phyloP scores from a whole-genome alignment of 768 basidiomycete species.

The Podaxis sp. region DNA sequence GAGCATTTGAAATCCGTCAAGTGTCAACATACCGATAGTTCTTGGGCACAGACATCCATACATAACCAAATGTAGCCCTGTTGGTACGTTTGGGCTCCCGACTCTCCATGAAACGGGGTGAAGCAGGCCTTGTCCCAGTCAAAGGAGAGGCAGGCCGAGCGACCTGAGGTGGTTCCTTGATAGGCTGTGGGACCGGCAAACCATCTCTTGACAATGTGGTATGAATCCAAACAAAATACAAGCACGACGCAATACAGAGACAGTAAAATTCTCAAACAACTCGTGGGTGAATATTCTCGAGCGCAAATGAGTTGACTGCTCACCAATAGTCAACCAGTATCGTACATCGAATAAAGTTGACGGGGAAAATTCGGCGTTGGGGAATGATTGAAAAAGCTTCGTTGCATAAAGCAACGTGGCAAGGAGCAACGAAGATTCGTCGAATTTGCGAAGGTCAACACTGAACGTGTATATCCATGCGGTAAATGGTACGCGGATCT shows the following conservation, averaged over 20 bases:
- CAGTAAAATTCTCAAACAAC: slow-evolving; percentile 50
- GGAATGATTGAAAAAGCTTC: slow-evolving; percentile 37
- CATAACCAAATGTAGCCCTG: slow-evolving; percentile 56
- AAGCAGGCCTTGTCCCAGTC: slow-evolving; percentile 30
- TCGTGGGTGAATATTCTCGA: slow-evolving; percentile 6
- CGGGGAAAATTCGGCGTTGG: slow-evolving; percentile 25
- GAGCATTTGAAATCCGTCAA: background rate
- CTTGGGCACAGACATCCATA: slow-evolving; percentile 91
- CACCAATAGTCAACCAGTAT: slow-evolving; percentile 54
- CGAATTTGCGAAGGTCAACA: slow-evolving; percentile 61
- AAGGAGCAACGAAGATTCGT: slow-evolving; percentile 66
- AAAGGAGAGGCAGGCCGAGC: slow-evolving; percentile 15
- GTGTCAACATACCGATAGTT: slow-evolving; percentile 66
- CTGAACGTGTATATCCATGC: slow-evolving; percentile 42
- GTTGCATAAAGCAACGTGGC: slow-evolving; percentile 58
- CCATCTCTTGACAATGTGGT: slow-evolving; percentile 37
- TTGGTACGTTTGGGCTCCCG: slow-evolving; percentile 40
- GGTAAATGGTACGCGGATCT: slow-evolving; percentile 41
- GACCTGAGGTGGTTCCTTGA: slow-evolving; percentile 18
- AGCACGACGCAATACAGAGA: slow-evolving; percentile 50
- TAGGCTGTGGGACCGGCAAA: slow-evolving; percentile 16
- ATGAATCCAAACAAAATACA: slow-evolving; percentile 66
- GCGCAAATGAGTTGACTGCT: slow-evolving; percentile 10
- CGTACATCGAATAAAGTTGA: slow-evolving; percentile 28
- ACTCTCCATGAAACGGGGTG: slow-evolving; percentile 40